Base-by-base conservation (phyloP, 2,329 filamentous ascomycete species). In the Ustilaginoidea virens region DNA sequence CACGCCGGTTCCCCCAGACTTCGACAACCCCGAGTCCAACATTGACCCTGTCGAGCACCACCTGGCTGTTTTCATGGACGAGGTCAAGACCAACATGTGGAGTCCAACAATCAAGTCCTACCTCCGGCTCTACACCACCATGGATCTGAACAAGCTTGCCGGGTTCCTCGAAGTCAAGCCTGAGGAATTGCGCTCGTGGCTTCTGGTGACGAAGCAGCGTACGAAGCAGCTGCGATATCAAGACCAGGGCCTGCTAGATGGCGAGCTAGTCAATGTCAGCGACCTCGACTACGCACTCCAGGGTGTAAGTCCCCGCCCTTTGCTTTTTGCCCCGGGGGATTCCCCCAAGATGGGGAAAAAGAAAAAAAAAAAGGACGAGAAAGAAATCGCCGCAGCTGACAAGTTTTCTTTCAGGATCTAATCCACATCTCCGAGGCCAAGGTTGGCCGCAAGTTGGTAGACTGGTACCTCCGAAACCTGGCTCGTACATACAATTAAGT, bases 351-450 rank as follows among this genome's bases (percentile, higher is more conserved):
- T n/a, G n/a, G n/a, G n/a, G n/a, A n/a, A n/a, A n/a, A n/a, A n/a
- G n/a, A n/a, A n/a, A n/a, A n/a, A n/a, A n/a, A n/a, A n/a, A n/a
- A n/a, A n/a, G n/a, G n/a, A n/a, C n/a, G n/a, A n/a, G n/a, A n/a
- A n/a, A n/a, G n/a, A n/a, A n/a, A n/a, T n/a, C n/a, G n/a, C n/a
- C n/a, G n/a, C n/a, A n/a, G n/a, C n/a, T n/a, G n/a, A n/a, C n/a
- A n/a, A n/a, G n/a, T 40, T 20, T 25, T 16, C 25, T 27, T 32
- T 20, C 44, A 85, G 79, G 87, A 98, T 53, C 63, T 98, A 47
- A 98, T 98, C 55, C 90, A 98, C 60, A 90, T 98, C 44, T 94
- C 87, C 34, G 90, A 98, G 62, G 87, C 87, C 43, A 98, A 98
- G 76, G 85, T 94, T 35, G 90, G 90, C 51, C 74, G 90, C 47